Evolutionary conservation across 2,329 filamentous ascomycete species (phyloP), one percentile per base, ranked within the genome.

Genomic region (Gyromitra esculenta): DNA sequence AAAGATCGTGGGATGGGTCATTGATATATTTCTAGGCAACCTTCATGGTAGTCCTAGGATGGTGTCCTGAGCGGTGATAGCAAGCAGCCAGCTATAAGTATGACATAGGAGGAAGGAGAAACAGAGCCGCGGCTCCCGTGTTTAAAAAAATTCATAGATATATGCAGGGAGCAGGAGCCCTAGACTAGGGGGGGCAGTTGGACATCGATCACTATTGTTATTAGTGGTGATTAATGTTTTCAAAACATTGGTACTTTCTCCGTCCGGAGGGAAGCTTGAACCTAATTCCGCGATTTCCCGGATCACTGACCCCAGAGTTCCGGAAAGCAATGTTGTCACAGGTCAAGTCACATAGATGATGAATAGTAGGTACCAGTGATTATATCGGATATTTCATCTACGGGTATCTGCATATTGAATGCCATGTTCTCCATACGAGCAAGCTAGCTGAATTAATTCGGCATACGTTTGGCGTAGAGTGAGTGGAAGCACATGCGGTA

Each of bases 301-400:
- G 64, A 57, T 62, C 56, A 69, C 66, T 52, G 66, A 69, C 54
- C 50, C 52, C n/a, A 57, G 39, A 37, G 54, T 37, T 59, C 45
- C 57, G 35, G 45, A 54, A 5, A 52, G 56, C 18, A 21, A 62
- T 63, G 13, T 52, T 62, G 56, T 60, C 43, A 63, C 45, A 43
- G 68, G 13, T 69, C 45, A 57, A 67, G 31, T 63, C 68, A 71
- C 35, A 9, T 21, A 62, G 52, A 25, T 11, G 18, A 31, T 21
- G 48, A 21, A 50, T 8, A 1, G 15, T 63, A 41, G 25, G 35
- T 50, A 62, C 56, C 60, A 31, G n/a, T 54, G 37, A 11, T 7
- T 45, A 43, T 57, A 45, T 62, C 21, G 50, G 60, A 71, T 31
- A 31, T 48, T 66, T 43, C 63, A 66, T 66, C 15, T 54, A 41